Evolutionary conservation across 2,329 filamentous ascomycete species (phyloP).

Genomic region (Scytalidium sp.): DNA sequence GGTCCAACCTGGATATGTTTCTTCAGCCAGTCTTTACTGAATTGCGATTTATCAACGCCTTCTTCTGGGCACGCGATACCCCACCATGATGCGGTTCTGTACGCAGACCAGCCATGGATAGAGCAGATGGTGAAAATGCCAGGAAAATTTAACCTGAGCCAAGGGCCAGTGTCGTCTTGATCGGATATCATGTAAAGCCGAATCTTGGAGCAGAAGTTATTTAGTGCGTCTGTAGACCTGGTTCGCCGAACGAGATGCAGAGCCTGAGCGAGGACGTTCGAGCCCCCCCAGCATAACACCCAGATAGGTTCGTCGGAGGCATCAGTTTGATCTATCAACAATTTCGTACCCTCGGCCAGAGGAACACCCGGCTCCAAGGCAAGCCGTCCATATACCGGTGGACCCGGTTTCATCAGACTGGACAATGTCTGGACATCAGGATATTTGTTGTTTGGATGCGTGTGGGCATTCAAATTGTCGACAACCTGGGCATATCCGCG

Average conservation of each 20-base stretch:
- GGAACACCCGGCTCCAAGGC: not conserved
- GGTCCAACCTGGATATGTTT: slow-evolving; percentile 43
- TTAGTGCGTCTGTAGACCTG: slow-evolving; percentile 21
- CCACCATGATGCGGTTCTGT: slow-evolving; percentile 40
- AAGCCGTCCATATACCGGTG: slow-evolving; percentile 20
- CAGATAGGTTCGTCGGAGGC: slow-evolving; percentile 36
- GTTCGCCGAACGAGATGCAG: slow-evolving; percentile 31
- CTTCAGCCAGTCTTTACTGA: slow-evolving; percentile 39
- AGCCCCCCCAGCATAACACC: slow-evolving; percentile 41
- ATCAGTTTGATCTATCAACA: slow-evolving; percentile 35
- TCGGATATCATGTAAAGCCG: slow-evolving; percentile 45
- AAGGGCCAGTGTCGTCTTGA: slow-evolving; percentile 43
- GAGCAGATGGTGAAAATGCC: slow-evolving; percentile 43
- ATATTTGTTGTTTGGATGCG: slow-evolving; percentile 32
- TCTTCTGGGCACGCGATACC: slow-evolving; percentile 43
- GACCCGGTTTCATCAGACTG: slow-evolving; percentile 21
- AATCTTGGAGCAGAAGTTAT: slow-evolving; percentile 29
- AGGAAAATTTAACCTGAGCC: slow-evolving; percentile 42
- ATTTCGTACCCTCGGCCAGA: slow-evolving; percentile 33
- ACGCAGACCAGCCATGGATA: slow-evolving; percentile 44
- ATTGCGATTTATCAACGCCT: slow-evolving; percentile 36
- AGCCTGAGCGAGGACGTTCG: slow-evolving; percentile 39
- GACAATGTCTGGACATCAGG: slow-evolving; percentile 22
- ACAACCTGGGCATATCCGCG: slow-evolving; percentile 39
- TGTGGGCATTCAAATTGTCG: slow-evolving; percentile 36